phyloP scores from a whole-genome alignment of 2,329 filamentous ascomycete species.

The Lecanicillium sp. region DNA sequence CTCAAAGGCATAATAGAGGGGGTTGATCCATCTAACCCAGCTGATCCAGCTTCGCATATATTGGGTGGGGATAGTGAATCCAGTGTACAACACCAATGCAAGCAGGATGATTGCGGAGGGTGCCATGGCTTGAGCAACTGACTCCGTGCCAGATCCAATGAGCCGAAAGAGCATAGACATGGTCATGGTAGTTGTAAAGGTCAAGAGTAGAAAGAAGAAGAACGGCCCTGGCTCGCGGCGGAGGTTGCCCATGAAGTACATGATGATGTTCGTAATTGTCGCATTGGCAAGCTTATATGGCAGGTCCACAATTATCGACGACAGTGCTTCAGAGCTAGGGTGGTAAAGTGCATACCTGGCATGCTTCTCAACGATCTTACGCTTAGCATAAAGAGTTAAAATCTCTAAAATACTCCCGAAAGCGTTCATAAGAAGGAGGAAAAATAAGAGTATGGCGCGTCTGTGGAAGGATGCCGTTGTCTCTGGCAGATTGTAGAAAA shows the following conservation, averaged over 20 bases:
- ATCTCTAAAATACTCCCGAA: slow-evolving; percentile 19
- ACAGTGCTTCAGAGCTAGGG: slow-evolving; percentile 17
- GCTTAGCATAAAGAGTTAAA: slow-evolving; percentile 14
- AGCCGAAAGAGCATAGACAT: slow-evolving; percentile 60
- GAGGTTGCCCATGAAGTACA: slow-evolving; percentile 42
- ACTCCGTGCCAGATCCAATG: slow-evolving; percentile 56
- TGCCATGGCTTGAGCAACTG: slow-evolving; percentile 62
- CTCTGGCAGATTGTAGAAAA: slow-evolving; percentile 54
- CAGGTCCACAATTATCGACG: slow-evolving; percentile 22
- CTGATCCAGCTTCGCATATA: slow-evolving; percentile 66
- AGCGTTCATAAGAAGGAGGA: slow-evolving; percentile 24
- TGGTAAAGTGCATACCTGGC: slow-evolving; percentile 23
- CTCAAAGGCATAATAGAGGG: slow-evolving; percentile 67
- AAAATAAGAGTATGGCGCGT: slow-evolving; percentile 19
- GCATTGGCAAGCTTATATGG: slow-evolving; percentile 26
- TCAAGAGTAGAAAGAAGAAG: slow-evolving; percentile 33
- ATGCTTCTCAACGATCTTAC: slow-evolving; percentile 20
- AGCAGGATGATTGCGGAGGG: slow-evolving; percentile 81
- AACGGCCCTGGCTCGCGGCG: slow-evolving; percentile 35
- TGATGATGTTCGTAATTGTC: slow-evolving; percentile 31
- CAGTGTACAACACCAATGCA: slow-evolving; percentile 70
- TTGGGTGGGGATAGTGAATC: slow-evolving; percentile 77
- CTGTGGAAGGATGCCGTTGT: slow-evolving; percentile 50
- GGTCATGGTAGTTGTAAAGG: not conserved
- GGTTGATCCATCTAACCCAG: slow-evolving; percentile 75